These are phyloP conservation scores for Basidioascus undulatus DNA, from an alignment of 768 basidiomycete genomes.

Conservation along the genomic window DNA sequence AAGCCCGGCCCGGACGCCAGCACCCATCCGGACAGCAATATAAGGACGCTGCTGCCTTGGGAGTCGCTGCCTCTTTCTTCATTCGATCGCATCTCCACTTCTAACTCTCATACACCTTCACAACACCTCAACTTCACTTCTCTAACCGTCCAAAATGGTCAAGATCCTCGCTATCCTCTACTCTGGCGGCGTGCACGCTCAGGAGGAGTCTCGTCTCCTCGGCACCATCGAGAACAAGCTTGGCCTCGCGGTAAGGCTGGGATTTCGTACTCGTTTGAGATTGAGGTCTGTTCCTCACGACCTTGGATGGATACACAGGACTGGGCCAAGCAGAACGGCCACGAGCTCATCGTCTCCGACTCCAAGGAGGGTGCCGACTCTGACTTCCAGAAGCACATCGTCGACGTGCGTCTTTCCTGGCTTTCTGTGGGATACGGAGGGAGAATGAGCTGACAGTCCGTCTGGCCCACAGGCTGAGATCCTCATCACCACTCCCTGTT, in stretches of 20 bases:
- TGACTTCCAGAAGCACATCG: conserved; percentile 13
- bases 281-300: not conserved
- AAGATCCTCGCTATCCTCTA: conserved; percentile 11
- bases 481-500: conserved; percentile 11
- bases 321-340: conserved; percentile 19
- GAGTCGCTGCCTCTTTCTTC: too few relatives aligned
- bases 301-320: conserved; percentile 1
- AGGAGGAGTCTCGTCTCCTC: conserved; percentile 21
- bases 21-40: too few relatives aligned
- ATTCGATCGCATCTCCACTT: too few relatives aligned
- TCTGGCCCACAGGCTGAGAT: not conserved
- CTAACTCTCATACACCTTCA: too few relatives aligned
- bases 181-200: conserved; percentile 10
- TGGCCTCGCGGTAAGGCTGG: not conserved
- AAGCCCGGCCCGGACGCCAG: too few relatives aligned
- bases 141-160: too few relatives aligned
- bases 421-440: not conserved
- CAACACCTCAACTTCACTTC: too few relatives aligned
- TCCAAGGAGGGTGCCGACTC: conserved; percentile 21
- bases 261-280: not conserved
- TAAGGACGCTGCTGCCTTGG: too few relatives aligned
- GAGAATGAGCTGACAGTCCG: not conserved
- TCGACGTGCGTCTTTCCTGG: conserved; percentile 4
- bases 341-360: conserved; percentile 20
- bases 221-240: conserved; percentile 48